Evolutionary conservation across 805 yeast genomes (phyloP).

Genomic region (Sungouiella thailandica): DNA sequence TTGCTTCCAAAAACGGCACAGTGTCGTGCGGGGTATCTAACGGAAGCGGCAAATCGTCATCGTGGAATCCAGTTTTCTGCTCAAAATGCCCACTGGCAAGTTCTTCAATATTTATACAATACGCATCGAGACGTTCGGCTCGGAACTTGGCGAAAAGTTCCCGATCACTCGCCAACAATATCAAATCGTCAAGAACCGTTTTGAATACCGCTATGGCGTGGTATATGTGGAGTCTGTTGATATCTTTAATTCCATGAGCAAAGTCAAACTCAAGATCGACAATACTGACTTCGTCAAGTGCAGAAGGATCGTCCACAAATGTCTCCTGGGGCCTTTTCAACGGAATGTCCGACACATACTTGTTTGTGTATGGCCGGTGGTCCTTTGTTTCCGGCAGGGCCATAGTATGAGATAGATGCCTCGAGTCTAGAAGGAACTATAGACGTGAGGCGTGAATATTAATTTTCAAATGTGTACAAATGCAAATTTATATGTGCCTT

Average conservation of each 20-base stretch:
- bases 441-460: too few relatives aligned
- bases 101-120: conserved; percentile 11
- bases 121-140: conserved; percentile 19
- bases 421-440: too few relatives aligned
- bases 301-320: conserved; percentile 36
- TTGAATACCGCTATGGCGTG: conserved; percentile 31
- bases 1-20: neutral
- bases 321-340: conserved; percentile 35
- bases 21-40: conserved; percentile 1
- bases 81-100: neutral
- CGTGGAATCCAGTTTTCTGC: conserved; percentile 4
- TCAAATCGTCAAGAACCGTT: conserved; percentile 28
- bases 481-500: too few relatives aligned
- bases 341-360: conserved; percentile 27
- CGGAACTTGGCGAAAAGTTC: conserved; percentile 22
- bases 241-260: conserved; percentile 24
- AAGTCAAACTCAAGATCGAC: conserved; percentile 34
- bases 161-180: conserved; percentile 23
- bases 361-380: conserved; percentile 4
- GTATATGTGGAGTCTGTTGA: conserved; percentile 29
- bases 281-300: conserved; percentile 27
- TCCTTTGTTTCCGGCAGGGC: too few relatives aligned
- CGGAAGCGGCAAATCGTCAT: conserved; percentile 7
- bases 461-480: too few relatives aligned
- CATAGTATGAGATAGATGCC: too few relatives aligned